Evolutionary conservation across 768 basidiomycete species (phyloP), one percentile per base, ranked within the genome.

Genomic region (Gelatoporia subvermispora): DNA sequence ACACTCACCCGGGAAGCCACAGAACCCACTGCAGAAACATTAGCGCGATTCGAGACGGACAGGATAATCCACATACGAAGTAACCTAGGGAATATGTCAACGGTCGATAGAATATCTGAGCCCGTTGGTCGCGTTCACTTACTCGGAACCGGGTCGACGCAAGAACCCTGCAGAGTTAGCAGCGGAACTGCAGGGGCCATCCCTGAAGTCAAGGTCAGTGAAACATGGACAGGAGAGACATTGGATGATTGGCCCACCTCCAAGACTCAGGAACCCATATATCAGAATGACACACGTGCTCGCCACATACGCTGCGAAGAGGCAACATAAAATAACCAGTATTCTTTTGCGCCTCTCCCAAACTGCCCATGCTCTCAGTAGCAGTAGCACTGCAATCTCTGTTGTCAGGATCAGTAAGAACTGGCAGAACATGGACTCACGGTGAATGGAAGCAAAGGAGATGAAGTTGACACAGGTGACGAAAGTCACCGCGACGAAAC

Each of bases 341-440:
- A 55, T 49, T 23, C 20, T 41, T 24, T n/a, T 25, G 35, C 37
- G 43, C 22, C 54, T 35, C 17, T 43, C 50, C 50, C 54, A 55
- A 1, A 48, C 49, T 21, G 54, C 54, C 54, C 54, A 55, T 11
- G 48, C 54, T 5, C 54, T 49, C 4, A 55, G 23, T 16, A 55
- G 40, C 24, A 55, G 47, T 15, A 55, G 45, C 3, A 55, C 54
- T 55, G 31, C 13, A 13, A 31, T 7, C 13, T 7, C 28, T 13
- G 28, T n/a, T 31, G 28, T 31, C 28, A 31, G 7, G 7, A 31
- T 5, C 13, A 13, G 11, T 18, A 31, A 13, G 4, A 34, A 35
- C 11, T 13, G 4, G 17, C 15, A 13, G 13, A 39, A 21, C 1
- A 13, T 1, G 21, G 17, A 41, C 50, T 17, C 13, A 55, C 54